These are phyloP conservation scores for Coprinellus micaceus DNA, from an alignment of 768 basidiomycete species.

Conservation along the genomic window DNA sequence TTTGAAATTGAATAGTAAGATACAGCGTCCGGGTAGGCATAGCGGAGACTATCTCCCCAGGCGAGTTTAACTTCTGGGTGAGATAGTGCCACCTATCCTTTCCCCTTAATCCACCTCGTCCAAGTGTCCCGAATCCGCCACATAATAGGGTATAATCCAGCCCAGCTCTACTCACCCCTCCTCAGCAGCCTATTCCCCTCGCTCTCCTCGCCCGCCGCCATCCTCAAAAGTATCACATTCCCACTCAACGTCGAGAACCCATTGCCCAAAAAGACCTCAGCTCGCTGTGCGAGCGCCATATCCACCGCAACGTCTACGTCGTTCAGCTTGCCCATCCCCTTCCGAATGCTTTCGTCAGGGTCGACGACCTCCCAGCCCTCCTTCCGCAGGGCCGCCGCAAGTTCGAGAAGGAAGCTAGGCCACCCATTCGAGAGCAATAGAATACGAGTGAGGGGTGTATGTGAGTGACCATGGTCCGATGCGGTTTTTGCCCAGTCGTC, in stretches of 20 bases:
- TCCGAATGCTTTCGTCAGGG: background rate
- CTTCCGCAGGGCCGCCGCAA: constrained; percentile 31
- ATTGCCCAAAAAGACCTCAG: constrained; percentile 60
- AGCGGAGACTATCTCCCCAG: too few species aligned
- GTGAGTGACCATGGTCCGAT: constrained; percentile 36
- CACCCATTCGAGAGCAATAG: constrained; percentile 53
- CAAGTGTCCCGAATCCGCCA: too few species aligned
- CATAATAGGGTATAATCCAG: too few species aligned
- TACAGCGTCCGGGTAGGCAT: too few species aligned
- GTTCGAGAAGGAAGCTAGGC: constrained; percentile 37
- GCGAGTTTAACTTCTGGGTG: too few species aligned
- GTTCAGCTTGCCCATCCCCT: constrained; percentile 27
- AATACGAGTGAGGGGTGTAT: too few species aligned
- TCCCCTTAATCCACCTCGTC: too few species aligned
- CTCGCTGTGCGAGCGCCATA: constrained; percentile 56
- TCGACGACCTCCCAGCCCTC: constrained; percentile 51
- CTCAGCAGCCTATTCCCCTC: constrained; percentile 41
- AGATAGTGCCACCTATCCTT: too few species aligned
- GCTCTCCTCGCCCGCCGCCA: constrained; percentile 40
- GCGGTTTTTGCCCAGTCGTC: constrained; percentile 19
- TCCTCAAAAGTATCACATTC: constrained; percentile 45
- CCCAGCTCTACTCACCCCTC: too few species aligned
- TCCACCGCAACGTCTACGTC: constrained; percentile 52
- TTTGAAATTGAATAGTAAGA: too few species aligned
- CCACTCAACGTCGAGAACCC: constrained; percentile 54